phyloP scores from a whole-genome alignment of 2,329 filamentous ascomycete species.

The Phyllosticta citriasiana region DNA sequence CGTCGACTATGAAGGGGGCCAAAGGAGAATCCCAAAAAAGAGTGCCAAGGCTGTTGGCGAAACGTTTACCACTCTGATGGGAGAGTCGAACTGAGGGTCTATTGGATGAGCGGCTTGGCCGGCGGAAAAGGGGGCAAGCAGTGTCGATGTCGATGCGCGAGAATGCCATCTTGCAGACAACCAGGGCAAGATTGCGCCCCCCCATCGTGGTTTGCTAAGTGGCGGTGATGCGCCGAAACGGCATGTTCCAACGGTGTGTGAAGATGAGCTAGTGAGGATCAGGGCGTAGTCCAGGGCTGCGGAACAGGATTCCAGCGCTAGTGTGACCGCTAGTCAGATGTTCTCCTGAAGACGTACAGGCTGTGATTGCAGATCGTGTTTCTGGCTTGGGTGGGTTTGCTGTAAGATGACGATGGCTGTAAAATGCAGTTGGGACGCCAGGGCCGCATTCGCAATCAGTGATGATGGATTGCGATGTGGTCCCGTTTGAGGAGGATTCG shows the following conservation, averaged over 20 bases:
- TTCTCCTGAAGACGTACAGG: background rate
- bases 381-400: background rate
- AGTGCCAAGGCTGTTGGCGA: conserved; percentile 62
- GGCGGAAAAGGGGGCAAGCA: background rate
- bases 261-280: background rate
- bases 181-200: background rate
- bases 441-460: background rate
- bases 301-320: background rate
- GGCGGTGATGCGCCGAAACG: background rate
- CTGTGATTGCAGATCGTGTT: background rate
- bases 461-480: background rate
- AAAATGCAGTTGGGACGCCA: background rate
- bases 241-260: background rate
- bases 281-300: background rate
- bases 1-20: conserved; percentile 71
- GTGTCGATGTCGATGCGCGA: background rate
- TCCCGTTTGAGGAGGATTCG: background rate
- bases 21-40: conserved; percentile 76
- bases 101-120: background rate
- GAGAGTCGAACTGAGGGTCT: conserved; percentile 28
- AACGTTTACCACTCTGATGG: conserved; percentile 61
- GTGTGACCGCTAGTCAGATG: background rate
- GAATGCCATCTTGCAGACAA: background rate
- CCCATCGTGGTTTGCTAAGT: background rate
- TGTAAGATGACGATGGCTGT: background rate